These are phyloP conservation scores for Globisporangium abappressorium DNA, from an alignment of 352 stramenopile genomes.

Conservation along the genomic window DNA sequence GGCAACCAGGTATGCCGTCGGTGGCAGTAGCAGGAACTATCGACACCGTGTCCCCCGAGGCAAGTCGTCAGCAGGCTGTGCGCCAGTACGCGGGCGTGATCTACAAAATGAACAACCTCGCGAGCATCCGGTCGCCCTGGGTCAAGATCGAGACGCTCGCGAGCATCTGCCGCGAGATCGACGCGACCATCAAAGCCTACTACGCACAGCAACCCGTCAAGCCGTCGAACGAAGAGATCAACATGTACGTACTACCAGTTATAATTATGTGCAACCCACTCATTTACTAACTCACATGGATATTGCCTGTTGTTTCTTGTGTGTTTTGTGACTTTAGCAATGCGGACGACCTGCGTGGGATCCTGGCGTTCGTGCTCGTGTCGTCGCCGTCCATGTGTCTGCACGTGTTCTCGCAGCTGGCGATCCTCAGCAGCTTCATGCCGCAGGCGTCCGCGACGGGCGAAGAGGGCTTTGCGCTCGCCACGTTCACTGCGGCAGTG, in stretches of 20 bases:
- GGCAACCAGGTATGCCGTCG: not conserved
- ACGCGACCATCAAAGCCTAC: conserved; percentile 39
- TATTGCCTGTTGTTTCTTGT: no score
- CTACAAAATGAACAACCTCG: conserved; percentile 41
- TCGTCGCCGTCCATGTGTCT: conserved; percentile 38
- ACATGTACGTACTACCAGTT: conserved; percentile 25
- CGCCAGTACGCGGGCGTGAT: conserved; percentile 38
- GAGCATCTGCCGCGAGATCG: conserved; percentile 40
- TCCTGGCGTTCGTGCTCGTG: conserved; percentile 58
- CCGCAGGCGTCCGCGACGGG: conserved; percentile 27
- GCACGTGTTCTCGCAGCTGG: conserved; percentile 59
- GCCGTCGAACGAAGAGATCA: conserved; percentile 27
- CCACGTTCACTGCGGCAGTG: conserved; percentile 43
- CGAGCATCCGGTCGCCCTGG: conserved; percentile 50
- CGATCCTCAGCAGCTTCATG: conserved; percentile 54
- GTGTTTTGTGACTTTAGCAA: conserved; percentile 23
- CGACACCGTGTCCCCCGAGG: conserved; percentile 23
- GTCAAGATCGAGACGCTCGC: conserved; percentile 50
- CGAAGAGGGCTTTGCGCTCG: conserved; percentile 50
- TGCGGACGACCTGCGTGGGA: conserved; percentile 39
- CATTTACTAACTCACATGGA: no score
- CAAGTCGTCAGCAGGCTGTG: conserved; percentile 24
- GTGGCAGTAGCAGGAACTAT: not conserved
- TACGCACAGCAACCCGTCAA: conserved; percentile 24
- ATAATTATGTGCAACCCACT: no score